Conservation (phyloP, 352 stramenopile genomes). For the Lagenidium sp. region DNA sequence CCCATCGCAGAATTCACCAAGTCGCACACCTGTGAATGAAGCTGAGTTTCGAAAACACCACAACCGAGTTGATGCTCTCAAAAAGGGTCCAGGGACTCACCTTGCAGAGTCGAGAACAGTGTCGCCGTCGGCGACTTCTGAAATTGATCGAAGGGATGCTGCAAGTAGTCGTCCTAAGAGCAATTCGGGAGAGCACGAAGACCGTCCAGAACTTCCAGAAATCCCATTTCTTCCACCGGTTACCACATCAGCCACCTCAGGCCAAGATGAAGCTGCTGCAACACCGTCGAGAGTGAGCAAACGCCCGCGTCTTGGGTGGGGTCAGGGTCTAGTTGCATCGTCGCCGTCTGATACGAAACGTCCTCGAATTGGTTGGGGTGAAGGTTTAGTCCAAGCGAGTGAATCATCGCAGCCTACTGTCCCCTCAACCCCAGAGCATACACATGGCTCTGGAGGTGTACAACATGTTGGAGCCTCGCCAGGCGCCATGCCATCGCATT, state of each 20-base stretch:
- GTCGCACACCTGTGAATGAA: not conserved
- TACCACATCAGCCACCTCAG: not conserved
- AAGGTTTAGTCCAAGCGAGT: conserved; percentile 53
- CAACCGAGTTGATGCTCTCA: conserved; percentile 9
- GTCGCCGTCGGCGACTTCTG: not conserved
- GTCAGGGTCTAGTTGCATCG: conserved; percentile 64
- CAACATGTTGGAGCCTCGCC: no score
- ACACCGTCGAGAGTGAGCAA: conserved; percentile 47
- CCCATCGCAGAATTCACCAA: conserved; percentile 10
- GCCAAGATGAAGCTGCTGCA: conserved; percentile 9
- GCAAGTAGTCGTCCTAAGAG: not conserved
- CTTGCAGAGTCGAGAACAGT: not conserved
- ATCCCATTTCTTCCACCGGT: conserved; percentile 26
- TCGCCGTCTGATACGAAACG: conserved; percentile 61
- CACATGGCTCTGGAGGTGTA: no score
- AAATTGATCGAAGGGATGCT: not conserved
- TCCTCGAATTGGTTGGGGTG: conserved; percentile 72
- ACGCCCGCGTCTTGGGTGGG: conserved; percentile 67
- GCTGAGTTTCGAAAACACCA: conserved; percentile 4
- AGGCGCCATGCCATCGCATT: no score
- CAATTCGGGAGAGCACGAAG: conserved; percentile 33
- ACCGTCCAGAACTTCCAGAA: conserved; percentile 48
- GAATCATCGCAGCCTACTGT: no score
- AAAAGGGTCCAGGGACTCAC: not conserved
- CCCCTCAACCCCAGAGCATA: no score